A percentile compares a stretch with the other conserved stretches of the same genome.
phyloP scores from a whole-genome alignment of 805 yeast genomes.

The Maudiozyma saulgeensis region DNA sequence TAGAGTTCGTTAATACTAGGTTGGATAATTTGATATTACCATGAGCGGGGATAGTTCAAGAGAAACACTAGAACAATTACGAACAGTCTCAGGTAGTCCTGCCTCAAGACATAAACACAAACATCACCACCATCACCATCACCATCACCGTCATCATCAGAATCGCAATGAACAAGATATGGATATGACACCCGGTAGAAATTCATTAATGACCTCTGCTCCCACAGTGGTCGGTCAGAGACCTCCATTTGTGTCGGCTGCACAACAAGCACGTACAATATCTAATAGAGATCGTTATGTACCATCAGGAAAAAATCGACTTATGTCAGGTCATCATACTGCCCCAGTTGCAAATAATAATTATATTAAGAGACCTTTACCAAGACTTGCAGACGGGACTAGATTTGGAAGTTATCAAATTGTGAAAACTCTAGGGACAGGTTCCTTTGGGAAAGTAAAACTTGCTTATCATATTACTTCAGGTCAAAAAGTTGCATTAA shows the following conservation, averaged over 20 bases:
- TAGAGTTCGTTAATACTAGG: no score
- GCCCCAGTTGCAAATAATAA: no score
- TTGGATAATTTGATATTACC: not conserved
- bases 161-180: no score
- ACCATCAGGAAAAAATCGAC: not conserved
- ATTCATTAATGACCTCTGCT: not conserved
- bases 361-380: not conserved
- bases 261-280: not conserved
- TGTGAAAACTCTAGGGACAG: conserved; percentile 88
- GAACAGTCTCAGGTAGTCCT: not conserved
- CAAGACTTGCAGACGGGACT: conserved; percentile 28
- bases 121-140: conserved; percentile 19
- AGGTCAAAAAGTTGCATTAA: conserved; percentile 85
- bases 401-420: conserved; percentile 88
- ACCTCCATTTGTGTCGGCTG: not conserved
- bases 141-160: conserved; percentile 4
- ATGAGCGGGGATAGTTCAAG: not conserved
- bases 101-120: conserved; percentile 7
- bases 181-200: not conserved
- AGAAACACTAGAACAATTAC: not conserved
- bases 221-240: not conserved
- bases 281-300: not conserved
- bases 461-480: conserved; percentile 82
- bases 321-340: no score
- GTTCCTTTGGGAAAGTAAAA: conserved; percentile 93